phyloP scores from a whole-genome alignment of 768 basidiomycete genomes.

The Exidia glandulosa region DNA sequence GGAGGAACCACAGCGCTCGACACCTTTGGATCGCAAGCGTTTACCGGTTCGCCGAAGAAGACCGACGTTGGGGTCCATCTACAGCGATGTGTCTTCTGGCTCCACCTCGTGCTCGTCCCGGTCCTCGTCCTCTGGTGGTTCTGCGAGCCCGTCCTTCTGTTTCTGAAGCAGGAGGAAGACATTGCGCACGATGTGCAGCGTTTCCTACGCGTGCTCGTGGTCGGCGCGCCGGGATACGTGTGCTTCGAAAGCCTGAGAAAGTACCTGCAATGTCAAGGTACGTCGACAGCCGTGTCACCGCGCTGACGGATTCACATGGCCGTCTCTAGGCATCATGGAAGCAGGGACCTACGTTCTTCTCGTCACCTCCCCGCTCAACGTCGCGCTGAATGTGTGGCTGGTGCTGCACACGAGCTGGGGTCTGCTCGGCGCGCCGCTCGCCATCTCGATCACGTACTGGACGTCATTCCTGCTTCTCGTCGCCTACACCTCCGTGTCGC shows the following conservation, averaged over 20 bases:
- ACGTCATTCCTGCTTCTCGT: slow-evolving; percentile 48
- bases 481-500: slow-evolving; percentile 37
- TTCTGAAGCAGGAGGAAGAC: slow-evolving; percentile 46
- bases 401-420: slow-evolving; percentile 55
- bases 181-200: slow-evolving; percentile 51
- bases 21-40: slow-evolving; percentile 68
- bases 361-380: slow-evolving; percentile 55
- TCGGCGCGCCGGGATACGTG: slow-evolving; percentile 63
- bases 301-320: background rate
- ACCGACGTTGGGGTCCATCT: slow-evolving; percentile 62
- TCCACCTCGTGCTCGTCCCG: slow-evolving; percentile 57
- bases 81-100: slow-evolving; percentile 54
- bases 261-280: slow-evolving; percentile 72
- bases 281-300: slow-evolving; percentile 7
- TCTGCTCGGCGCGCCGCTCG: slow-evolving; percentile 54
- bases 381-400: slow-evolving; percentile 46
- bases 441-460: slow-evolving; percentile 62
- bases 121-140: slow-evolving; percentile 52
- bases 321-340: slow-evolving; percentile 56
- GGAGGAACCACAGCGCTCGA: slow-evolving; percentile 73
- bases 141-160: slow-evolving; percentile 49
- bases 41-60: slow-evolving; percentile 44
- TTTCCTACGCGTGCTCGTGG: slow-evolving; percentile 52
- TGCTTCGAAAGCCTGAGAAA: slow-evolving; percentile 71
- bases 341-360: slow-evolving; percentile 55